A percentile compares a stretch with the other conserved stretches of the same genome.
Conservation (phyloP, 495 filamentous ascomycete genomes). For the Baudoinia panamericana region DNA sequence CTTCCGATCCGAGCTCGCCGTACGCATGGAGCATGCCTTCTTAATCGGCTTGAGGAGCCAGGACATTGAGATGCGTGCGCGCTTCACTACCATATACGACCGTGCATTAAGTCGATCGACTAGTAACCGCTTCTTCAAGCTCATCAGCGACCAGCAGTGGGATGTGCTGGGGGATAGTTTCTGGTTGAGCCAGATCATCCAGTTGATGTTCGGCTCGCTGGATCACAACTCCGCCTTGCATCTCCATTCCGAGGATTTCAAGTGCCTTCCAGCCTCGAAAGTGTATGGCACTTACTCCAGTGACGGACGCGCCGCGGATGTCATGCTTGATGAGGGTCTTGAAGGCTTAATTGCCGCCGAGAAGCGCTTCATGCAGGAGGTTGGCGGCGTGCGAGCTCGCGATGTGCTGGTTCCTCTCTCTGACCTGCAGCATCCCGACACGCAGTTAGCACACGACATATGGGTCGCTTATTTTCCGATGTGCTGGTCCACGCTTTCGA, state of each 20-base stretch:
- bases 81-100: slow-evolving; percentile 91
- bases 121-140: slow-evolving; percentile 72
- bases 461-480: slow-evolving; percentile 88
- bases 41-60: slow-evolving; percentile 86
- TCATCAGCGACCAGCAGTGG: slow-evolving; percentile 92
- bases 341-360: slow-evolving; percentile 68
- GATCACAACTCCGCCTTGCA: slow-evolving; percentile 67
- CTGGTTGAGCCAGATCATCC: slow-evolving; percentile 89
- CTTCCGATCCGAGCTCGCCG: slow-evolving; percentile 85
- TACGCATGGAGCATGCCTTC: slow-evolving; percentile 94
- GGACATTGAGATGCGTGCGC: slow-evolving; percentile 92
- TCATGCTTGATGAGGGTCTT: slow-evolving; percentile 68
- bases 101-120: slow-evolving; percentile 76
- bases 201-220: slow-evolving; percentile 77
- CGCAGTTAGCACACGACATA: slow-evolving; percentile 63
- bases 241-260: slow-evolving; percentile 74
- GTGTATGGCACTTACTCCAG: slow-evolving; percentile 56
- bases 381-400: slow-evolving; percentile 69
- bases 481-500: slow-evolving; percentile 77
- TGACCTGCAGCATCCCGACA: slow-evolving; percentile 88
- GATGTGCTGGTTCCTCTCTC: slow-evolving; percentile 82
- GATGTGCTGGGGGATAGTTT: slow-evolving; percentile 86
- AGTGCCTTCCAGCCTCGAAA: slow-evolving; percentile 52
- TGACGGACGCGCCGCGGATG: slow-evolving; percentile 54
- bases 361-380: slow-evolving; percentile 63